These are phyloP conservation scores for Colletotrichum cereale DNA, from an alignment of 2,329 filamentous ascomycete genomes.

Conservation along the genomic window DNA sequence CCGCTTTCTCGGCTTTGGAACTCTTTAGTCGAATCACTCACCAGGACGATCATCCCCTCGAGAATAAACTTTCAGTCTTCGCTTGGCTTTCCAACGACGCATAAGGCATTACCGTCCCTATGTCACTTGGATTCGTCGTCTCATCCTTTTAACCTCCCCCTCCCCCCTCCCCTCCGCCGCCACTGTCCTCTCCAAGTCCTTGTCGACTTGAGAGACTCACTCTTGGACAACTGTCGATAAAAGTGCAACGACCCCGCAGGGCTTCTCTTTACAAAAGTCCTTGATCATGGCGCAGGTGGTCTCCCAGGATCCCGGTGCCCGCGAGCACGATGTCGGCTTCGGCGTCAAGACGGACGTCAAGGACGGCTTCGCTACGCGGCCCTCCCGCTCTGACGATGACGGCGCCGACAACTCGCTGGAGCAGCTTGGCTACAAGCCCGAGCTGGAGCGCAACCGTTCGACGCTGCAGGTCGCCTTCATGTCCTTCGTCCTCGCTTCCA, in stretches of 20 bases:
- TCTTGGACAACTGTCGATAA: slow-evolving; percentile 12
- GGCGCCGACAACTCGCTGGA: slow-evolving; percentile 73
- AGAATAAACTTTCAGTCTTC: slow-evolving; percentile 5
- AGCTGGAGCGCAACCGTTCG: slow-evolving; percentile 73
- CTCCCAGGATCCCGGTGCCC: slow-evolving; percentile 40
- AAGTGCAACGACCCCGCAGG: neutral
- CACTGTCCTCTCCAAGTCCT: neutral
- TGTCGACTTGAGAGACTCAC: slow-evolving; percentile 1
- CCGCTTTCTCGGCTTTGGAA: slow-evolving; percentile 24
- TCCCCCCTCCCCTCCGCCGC: neutral
- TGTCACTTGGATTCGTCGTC: slow-evolving; percentile 29
- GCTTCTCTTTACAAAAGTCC: neutral
- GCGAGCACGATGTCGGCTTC: slow-evolving; percentile 37
- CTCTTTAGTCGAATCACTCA: slow-evolving; percentile 14
- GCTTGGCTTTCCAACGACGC: slow-evolving; percentile 8
- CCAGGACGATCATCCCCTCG: slow-evolving; percentile 10
- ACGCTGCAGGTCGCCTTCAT: slow-evolving; percentile 80
- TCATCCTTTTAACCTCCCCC: slow-evolving; percentile 20
- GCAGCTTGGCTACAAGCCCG: slow-evolving; percentile 75
- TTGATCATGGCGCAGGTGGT: slow-evolving; percentile 38
- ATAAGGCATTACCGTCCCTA: slow-evolving; percentile 26
- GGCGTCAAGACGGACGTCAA: slow-evolving; percentile 32
- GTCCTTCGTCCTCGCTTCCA: slow-evolving; percentile 81
- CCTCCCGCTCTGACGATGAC: slow-evolving; percentile 47
- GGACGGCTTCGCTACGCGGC: slow-evolving; percentile 38